Evolutionary conservation across 2,329 filamentous ascomycete genomes (phyloP).

Genomic region (Exophiala alcalophila): DNA sequence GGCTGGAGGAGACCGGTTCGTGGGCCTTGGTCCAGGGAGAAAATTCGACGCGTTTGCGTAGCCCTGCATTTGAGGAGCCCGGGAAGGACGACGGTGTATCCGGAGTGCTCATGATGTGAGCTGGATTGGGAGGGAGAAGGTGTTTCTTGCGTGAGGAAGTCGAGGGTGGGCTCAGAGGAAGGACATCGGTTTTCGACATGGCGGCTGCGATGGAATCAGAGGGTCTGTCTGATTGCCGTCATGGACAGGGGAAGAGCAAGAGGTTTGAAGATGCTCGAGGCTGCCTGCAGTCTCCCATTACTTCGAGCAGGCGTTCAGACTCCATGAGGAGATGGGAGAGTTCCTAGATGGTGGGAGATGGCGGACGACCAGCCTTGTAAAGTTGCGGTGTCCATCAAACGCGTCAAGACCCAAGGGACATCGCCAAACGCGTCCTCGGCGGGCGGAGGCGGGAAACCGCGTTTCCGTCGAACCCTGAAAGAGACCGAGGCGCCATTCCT

Average conservation of each 20-base stretch:
- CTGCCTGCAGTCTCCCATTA: constrained; percentile 20
- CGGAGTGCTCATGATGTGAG: constrained; percentile 14
- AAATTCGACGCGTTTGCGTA: constrained; percentile 60
- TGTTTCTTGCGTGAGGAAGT: constrained; percentile 25
- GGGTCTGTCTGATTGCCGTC: neutral
- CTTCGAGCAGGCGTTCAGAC: neutral
- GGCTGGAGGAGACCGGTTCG: constrained; percentile 34
- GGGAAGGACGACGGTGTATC: constrained; percentile 20
- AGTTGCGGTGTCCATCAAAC: no score
- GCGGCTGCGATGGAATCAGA: constrained; percentile 4
- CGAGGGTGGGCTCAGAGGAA: constrained; percentile 31
- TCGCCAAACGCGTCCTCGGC: constrained; percentile 4
- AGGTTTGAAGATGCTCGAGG: constrained; percentile 3
- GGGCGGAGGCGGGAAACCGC: no score
- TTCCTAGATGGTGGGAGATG: no score
- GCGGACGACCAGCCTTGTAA: constrained; percentile 6
- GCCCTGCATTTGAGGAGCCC: constrained; percentile 16
- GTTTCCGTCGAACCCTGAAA: no score
- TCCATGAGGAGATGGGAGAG: constrained; percentile 7
- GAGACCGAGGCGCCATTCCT: no score
- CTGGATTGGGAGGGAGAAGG: constrained; percentile 1
- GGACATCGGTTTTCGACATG: constrained; percentile 27
- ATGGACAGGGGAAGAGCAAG: neutral
- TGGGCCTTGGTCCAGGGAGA: constrained; percentile 53
- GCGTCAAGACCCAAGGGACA: no score